Percentiles rank a stretch among this genome's conserved stretches.
These are phyloP conservation scores for Sclerotinia sclerotiorum DNA, from an alignment of 2,329 filamentous ascomycete species.

Conservation along the genomic window DNA sequence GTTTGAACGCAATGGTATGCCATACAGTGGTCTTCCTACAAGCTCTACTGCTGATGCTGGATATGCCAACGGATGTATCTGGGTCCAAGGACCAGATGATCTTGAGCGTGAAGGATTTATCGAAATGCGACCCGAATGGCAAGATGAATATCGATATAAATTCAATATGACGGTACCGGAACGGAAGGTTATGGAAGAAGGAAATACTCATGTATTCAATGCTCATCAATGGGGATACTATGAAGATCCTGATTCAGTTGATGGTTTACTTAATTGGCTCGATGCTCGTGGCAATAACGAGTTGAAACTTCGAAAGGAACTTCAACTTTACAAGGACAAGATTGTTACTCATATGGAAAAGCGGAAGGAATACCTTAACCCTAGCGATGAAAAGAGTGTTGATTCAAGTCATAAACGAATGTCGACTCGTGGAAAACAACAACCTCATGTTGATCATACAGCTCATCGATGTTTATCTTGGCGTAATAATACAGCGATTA, in stretches of 20 bases:
- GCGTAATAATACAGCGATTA: conserved; percentile 62
- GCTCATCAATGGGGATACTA: conserved; percentile 90
- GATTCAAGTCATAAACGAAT: conserved; percentile 49
- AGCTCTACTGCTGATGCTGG: conserved; percentile 84
- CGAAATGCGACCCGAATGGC: conserved; percentile 68
- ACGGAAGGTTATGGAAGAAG: conserved; percentile 84
- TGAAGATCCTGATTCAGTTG: conserved; percentile 74
- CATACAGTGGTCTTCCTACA: conserved; percentile 80
- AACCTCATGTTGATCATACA: conserved; percentile 51
- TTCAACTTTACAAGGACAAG: conserved; percentile 71
- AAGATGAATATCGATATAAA: conserved; percentile 71
- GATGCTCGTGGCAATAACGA: conserved; percentile 86
- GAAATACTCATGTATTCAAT: conserved; percentile 70
- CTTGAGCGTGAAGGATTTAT: conserved; percentile 85
- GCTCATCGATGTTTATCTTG: conserved; percentile 62
- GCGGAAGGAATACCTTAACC: conserved; percentile 68
- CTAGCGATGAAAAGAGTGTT: conserved; percentile 51
- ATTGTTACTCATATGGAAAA: conserved; percentile 80
- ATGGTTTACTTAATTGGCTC: conserved; percentile 81
- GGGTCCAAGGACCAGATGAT: conserved; percentile 93
- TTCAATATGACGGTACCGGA: conserved; percentile 83
- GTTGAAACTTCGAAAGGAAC: conserved; percentile 81
- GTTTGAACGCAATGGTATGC: conserved; percentile 99
- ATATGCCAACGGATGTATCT: conserved; percentile 93
- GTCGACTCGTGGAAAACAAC: conserved; percentile 58